Conservation (phyloP, 192 early-diverging fungal species). For the Lunasporangiospora selenospora region DNA sequence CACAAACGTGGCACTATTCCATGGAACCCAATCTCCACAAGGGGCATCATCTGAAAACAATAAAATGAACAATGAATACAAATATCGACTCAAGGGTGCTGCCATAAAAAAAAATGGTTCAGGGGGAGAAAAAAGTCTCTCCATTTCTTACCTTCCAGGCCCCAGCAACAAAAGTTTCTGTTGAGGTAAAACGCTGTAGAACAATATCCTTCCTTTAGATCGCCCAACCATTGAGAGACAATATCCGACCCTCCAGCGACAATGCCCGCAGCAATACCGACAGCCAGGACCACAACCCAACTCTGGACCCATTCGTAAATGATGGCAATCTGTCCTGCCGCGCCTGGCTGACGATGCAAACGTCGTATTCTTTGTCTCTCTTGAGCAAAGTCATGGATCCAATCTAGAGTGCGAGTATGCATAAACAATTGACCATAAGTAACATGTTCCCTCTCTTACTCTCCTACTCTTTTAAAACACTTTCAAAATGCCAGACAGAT, state of each 20-base stretch:
- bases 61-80: background rate
- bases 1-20: constrained; percentile 48
- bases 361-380: constrained; percentile 75
- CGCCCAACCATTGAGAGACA: constrained; percentile 81
- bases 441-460: too few relatives aligned
- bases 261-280: constrained; percentile 64
- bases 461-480: too few relatives aligned
- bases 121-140: background rate
- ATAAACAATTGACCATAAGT: too few relatives aligned
- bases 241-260: constrained; percentile 76
- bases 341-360: constrained; percentile 59
- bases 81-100: background rate
- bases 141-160: constrained; percentile 53
- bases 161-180: constrained; percentile 82
- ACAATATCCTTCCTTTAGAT: constrained; percentile 87
- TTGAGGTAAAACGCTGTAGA: constrained; percentile 76
- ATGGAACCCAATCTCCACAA: constrained; percentile 49
- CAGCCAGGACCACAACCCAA: constrained; percentile 84
- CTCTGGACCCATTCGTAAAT: constrained; percentile 81
- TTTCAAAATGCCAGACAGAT: too few relatives aligned
- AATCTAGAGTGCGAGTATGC: constrained; percentile 63
- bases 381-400: constrained; percentile 89
- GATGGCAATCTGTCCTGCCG: constrained; percentile 64
- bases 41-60: constrained; percentile 19
- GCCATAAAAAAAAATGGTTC: background rate